A percentile compares a stretch with the other conserved stretches of the same genome.
phyloP scores from a whole-genome alignment of 768 basidiomycete species.

The Leccinum barrowsii region DNA sequence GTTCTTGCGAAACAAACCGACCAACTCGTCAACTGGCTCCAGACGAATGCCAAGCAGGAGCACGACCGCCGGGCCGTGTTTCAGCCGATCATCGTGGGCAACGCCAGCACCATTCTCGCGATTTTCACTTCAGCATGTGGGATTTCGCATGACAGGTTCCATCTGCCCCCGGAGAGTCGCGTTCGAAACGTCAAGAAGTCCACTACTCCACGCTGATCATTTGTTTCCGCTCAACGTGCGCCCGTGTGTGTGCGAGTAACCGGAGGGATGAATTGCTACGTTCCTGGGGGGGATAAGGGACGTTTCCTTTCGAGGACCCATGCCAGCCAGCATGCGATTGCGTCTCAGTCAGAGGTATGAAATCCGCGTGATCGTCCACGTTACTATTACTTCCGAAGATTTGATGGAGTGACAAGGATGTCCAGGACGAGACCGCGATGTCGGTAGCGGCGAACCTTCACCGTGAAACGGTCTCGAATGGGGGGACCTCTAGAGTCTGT shows the following conservation, averaged over 20 bases:
- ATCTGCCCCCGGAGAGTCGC: background rate
- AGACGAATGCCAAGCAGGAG: background rate
- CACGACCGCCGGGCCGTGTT: background rate
- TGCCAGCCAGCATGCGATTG: background rate
- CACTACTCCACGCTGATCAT: background rate
- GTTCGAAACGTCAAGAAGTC: background rate
- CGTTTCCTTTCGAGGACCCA: background rate
- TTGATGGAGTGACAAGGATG: background rate
- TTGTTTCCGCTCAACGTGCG: background rate
- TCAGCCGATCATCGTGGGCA: background rate
- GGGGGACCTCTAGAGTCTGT: background rate
- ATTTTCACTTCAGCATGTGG: background rate
- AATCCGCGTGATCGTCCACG: background rate
- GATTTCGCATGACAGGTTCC: background rate
- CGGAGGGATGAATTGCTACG: background rate
- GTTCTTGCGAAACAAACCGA: background rate
- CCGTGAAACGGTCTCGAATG: background rate
- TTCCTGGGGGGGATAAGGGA: background rate
- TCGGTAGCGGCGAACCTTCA: background rate
- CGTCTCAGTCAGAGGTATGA: slow-evolving; percentile 7
- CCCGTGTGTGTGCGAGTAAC: background rate
- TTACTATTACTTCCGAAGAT: background rate
- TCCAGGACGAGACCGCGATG: background rate
- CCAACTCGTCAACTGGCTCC: background rate
- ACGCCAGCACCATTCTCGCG: background rate